Evolutionary conservation across 306 rosid species (phyloP).

Genomic region (Benincasa hispida): DNA sequence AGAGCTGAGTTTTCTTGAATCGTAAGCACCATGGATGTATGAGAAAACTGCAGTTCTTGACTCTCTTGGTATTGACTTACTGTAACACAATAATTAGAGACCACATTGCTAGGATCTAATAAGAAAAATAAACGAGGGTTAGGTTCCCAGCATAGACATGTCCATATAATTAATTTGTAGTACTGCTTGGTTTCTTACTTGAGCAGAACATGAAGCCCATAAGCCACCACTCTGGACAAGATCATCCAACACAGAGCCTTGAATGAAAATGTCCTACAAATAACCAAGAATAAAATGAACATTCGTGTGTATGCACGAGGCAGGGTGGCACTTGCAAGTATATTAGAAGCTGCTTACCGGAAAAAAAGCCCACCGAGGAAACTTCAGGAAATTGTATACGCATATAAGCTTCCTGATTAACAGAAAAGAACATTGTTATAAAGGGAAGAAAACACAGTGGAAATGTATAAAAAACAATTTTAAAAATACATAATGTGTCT

Average conservation of each 20-base stretch:
- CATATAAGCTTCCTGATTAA: constrained; percentile 64
- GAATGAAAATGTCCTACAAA: constrained; percentile 6
- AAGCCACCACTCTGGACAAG: background rate
- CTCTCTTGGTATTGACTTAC: background rate
- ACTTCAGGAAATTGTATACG: constrained; percentile 72
- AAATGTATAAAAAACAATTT: background rate
- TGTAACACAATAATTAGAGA: background rate
- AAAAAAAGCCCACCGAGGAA: constrained; percentile 19
- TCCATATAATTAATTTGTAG: background rate
- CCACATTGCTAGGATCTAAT: constrained; percentile 1
- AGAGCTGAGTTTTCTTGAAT: background rate
- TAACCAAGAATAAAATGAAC: background rate
- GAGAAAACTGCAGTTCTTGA: background rate
- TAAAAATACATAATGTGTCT: background rate
- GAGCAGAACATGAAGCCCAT: background rate
- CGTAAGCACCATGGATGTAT: background rate
- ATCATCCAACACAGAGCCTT: background rate
- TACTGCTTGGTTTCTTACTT: background rate
- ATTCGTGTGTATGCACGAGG: background rate
- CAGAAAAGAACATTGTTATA: constrained; percentile 1
- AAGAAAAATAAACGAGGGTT: background rate
- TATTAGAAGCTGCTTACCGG: constrained; percentile 20
- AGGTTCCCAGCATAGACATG: background rate
- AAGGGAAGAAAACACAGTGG: background rate
- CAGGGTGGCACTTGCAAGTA: background rate